Conservation (phyloP, 805 yeast genomes). For the Candida coquimbonensis region DNA sequence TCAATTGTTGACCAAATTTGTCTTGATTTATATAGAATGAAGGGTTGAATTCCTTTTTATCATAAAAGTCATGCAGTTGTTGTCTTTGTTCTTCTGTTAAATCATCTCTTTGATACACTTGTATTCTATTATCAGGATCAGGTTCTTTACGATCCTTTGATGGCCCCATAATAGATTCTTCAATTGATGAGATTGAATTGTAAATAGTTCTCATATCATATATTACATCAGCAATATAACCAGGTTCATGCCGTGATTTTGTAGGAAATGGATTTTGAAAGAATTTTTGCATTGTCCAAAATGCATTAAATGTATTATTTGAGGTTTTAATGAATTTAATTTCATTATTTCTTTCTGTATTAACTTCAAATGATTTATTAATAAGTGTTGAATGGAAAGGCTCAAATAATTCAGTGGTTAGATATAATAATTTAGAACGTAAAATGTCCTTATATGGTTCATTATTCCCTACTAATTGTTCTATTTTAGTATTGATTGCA, state of each 20-base stretch:
- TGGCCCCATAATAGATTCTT: not conserved
- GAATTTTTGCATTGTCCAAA: slow-evolving; percentile 16
- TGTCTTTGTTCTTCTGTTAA: slow-evolving; percentile 6
- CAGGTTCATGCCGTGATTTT: no score
- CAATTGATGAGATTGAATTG: not conserved
- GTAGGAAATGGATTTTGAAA: slow-evolving; percentile 14
- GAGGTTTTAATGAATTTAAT: not conserved
- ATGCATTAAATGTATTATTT: slow-evolving; percentile 2
- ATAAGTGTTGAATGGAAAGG: slow-evolving; percentile 5
- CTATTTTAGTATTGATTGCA: slow-evolving; percentile 12
- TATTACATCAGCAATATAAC: not conserved
- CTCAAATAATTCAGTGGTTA: slow-evolving; percentile 13
- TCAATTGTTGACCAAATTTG: slow-evolving; percentile 13
- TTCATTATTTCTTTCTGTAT: slow-evolving; percentile 10
- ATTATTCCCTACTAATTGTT: slow-evolving; percentile 7
- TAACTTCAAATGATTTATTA: slow-evolving; percentile 13
- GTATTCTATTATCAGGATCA: slow-evolving; percentile 2
- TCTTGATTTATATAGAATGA: slow-evolving; percentile 10
- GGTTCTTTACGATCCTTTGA: not conserved
- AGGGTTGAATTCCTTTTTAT: slow-evolving; percentile 13
- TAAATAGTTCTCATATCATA: not conserved
- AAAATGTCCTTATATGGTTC: slow-evolving; percentile 16
- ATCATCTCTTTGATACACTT: slow-evolving; percentile 5
- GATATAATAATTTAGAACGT: slow-evolving; percentile 11
- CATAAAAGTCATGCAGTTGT: slow-evolving; percentile 10